phyloP scores from a whole-genome alignment of 2,329 filamentous ascomycete genomes.

The Alternaria triticimaculans region DNA sequence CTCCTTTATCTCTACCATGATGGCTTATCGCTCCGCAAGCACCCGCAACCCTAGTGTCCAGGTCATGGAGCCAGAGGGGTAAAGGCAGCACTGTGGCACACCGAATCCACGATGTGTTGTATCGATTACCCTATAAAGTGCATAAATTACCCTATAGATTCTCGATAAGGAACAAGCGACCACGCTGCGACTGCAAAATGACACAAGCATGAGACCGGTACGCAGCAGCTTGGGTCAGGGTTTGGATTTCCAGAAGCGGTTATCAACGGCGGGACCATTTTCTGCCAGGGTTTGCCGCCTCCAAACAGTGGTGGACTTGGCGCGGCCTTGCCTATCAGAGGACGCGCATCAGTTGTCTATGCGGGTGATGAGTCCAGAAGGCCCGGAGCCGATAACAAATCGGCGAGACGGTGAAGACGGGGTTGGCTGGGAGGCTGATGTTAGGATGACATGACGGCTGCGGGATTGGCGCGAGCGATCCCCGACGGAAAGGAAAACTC shows the following conservation, averaged over 20 bases:
- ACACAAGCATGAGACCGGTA: conserved; percentile 32
- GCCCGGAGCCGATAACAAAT: conserved; percentile 22
- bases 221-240: conserved; percentile 25
- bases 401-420: conserved; percentile 15
- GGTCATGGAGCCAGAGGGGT: conserved; percentile 18
- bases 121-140: conserved; percentile 47
- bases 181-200: conserved; percentile 29
- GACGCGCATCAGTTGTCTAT: conserved; percentile 13
- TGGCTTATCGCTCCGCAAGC: conserved; percentile 34
- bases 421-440: conserved; percentile 14
- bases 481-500: conserved; percentile 26
- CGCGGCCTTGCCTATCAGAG: conserved; percentile 24
- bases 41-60: conserved; percentile 25
- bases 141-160: conserved; percentile 44
- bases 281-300: conserved; percentile 35
- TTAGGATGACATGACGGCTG: conserved; percentile 15
- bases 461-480: conserved; percentile 25
- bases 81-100: conserved; percentile 12
- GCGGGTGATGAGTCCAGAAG: conserved; percentile 27
- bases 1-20: conserved; percentile 20
- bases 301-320: conserved; percentile 10
- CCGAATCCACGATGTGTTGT: conserved; percentile 21
- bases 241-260: conserved; percentile 39
- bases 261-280: conserved; percentile 36
- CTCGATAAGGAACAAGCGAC: conserved; percentile 35